phyloP scores from a whole-genome alignment of 2,329 filamentous ascomycete genomes.

The Mollisia scopiformis region DNA sequence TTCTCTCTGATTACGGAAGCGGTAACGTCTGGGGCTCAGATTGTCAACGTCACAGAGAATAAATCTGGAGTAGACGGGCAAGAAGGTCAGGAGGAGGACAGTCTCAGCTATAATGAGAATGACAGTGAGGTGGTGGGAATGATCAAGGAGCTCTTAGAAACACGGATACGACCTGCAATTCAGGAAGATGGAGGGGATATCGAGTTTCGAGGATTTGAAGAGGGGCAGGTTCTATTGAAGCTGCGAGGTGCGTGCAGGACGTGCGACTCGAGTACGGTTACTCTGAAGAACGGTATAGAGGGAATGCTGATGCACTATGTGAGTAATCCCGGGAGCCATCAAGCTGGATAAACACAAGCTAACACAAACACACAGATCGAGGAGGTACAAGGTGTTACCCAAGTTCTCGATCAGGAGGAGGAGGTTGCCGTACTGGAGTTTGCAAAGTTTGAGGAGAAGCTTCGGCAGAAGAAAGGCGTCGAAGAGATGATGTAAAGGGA shows the following conservation, averaged over 20 bases:
- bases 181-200: slow-evolving; percentile 98
- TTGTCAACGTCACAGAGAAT: slow-evolving; percentile 74
- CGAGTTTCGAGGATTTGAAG: slow-evolving; percentile 87
- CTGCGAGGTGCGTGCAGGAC: slow-evolving; percentile 91
- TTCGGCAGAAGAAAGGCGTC: slow-evolving; percentile 56
- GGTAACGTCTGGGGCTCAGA: slow-evolving; percentile 78
- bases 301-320: slow-evolving; percentile 98
- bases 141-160: slow-evolving; percentile 98
- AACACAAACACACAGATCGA: slow-evolving; percentile 67
- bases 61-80: slow-evolving; percentile 55
- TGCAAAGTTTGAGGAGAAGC: slow-evolving; percentile 90
- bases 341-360: slow-evolving; percentile 25
- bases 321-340: slow-evolving; percentile 43
- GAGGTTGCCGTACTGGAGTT: slow-evolving; percentile 87
- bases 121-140: slow-evolving; percentile 95
- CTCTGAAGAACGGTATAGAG: slow-evolving; percentile 96
- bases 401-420: slow-evolving; percentile 90
- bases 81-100: slow-evolving; percentile 61
- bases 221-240: slow-evolving; percentile 85
- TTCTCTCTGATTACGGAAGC: slow-evolving; percentile 95
- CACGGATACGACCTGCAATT: slow-evolving; percentile 90
- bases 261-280: slow-evolving; percentile 96
- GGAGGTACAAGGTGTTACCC: slow-evolving; percentile 90
- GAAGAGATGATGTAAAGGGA: slow-evolving; percentile 28
- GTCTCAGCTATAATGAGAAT: slow-evolving; percentile 81